A percentile compares a stretch with the other conserved stretches of the same genome.
These are phyloP conservation scores for Termitomyces sp. DNA, from an alignment of 768 basidiomycete species.

Conservation along the genomic window DNA sequence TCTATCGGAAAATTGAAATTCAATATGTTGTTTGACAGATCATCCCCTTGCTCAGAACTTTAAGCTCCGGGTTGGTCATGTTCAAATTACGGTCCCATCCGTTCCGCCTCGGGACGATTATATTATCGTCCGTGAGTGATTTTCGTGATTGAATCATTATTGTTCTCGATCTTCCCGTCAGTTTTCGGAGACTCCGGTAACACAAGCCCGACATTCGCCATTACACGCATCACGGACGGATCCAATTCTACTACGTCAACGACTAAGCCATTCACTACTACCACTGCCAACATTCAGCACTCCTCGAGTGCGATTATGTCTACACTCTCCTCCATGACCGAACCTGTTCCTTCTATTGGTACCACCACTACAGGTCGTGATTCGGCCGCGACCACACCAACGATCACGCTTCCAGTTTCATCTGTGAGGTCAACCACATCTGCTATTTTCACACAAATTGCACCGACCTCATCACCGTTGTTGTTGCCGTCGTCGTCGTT, in stretches of 20 bases:
- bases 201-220: slow-evolving; percentile 52
- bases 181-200: slow-evolving; percentile 72
- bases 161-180: slow-evolving; percentile 19
- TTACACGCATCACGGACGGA: slow-evolving; percentile 40
- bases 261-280: background rate
- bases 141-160: background rate
- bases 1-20: background rate
- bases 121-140: slow-evolving; percentile 57
- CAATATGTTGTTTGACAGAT: slow-evolving; percentile 28
- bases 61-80: slow-evolving; percentile 44
- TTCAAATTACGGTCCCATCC: slow-evolving; percentile 47
- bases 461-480: slow-evolving; percentile 4
- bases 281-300: slow-evolving; percentile 1
- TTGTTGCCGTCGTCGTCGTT: background rate
- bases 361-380: slow-evolving; percentile 22
- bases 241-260: slow-evolving; percentile 15
- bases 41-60: slow-evolving; percentile 54
- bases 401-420: background rate
- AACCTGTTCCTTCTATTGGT: background rate
- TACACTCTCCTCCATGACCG: slow-evolving; percentile 18
- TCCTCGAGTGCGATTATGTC: slow-evolving; percentile 17
- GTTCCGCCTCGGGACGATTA: slow-evolving; percentile 44
- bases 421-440: background rate
- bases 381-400: slow-evolving; percentile 18
- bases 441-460: slow-evolving; percentile 10